Base-by-base conservation (phyloP, 2,329 filamentous ascomycete genomes). In the Cladophialophora yegresii region DNA sequence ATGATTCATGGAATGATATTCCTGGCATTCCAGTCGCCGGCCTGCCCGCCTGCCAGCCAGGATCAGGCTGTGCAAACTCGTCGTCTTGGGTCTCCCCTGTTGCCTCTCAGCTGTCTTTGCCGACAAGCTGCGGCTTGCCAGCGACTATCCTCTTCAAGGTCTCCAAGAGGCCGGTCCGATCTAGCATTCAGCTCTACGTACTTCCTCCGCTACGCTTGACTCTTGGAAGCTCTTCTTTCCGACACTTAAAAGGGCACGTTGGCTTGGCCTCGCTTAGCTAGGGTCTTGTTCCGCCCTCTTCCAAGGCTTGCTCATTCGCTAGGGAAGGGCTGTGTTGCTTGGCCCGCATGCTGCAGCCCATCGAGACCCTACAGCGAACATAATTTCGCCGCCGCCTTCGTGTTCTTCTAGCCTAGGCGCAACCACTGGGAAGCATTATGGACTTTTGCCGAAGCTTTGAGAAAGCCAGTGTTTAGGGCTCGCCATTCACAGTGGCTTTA, bases 241-340 rank as follows among this genome's bases (percentile, higher is more conserved):
- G 26, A 26, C 54, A 45, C 20, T 10, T 10, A 20, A 12, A 12
- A 22, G 23, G 12, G 16, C 40, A 30, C 7, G 16, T 16, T 49
- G 40, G 55, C 55, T 30, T 30, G 23, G 30, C 26, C 26, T 58
- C 55, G 55, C 23, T 59, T 40, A 40, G 47, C 57, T 13, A 50
- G 30, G 13, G 16, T 47, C 26, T 32, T 22, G 55, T 58, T 43
- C 22, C n/a, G 55, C 55, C 55, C 55, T 40, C 33, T 32, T 49
- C 8, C 20, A 23, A 4, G 10, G 16, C 55, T 23, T 45, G 36
- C 26, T 32, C 6, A 58, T 58, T 58, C 26, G 55, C 10, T 23
- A 49, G n/a, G 7, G 12, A 33, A 30, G 23, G 23, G 23, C 22
- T 22, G 47, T 16, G 47, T 4, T 50, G 23, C 47, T 50, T 50